Evolutionary conservation across 768 basidiomycete species (phyloP), one percentile per base, ranked within the genome.

Genomic region (Lactarius psammicola): DNA sequence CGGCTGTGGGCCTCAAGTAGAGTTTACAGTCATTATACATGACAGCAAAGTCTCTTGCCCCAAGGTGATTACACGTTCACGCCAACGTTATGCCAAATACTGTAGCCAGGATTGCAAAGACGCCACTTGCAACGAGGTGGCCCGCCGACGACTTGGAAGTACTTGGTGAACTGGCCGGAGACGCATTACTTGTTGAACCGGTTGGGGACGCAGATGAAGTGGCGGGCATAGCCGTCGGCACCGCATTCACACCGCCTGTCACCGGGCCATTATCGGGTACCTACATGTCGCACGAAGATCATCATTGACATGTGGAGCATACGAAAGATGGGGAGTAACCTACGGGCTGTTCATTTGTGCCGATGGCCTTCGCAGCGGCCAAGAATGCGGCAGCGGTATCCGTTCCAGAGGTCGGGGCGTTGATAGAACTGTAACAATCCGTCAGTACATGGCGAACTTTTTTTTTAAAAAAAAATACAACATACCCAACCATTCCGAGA

Each of bases 401-500:
- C 38, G 42, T 73, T 40, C 79, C 82, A 30, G 76, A 74, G 6
- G 75, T 13, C 2, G 82, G 82, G 15, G 83, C 81, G 59, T 84
- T 84, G 68, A 84, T 84, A 59, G 74, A 71, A 4, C 76, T 74
- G 59, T 26, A 23, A 33, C 42, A 30, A 56, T 10, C 15, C 8
- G 26, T 59, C 36, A 2, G 36, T 40, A 49, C 53, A 38, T 28
- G 49, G 23, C 53, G 34, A 17, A 26, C n/a, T n/a, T n/a, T n/a
- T n/a, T n/a, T n/a, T n/a, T 13, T 18, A 15, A 44, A 10, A 7
- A n/a, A 30, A 31, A 13, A 6, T 7, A 33, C 2, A 18, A 60
- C 74, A 70, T 74, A 77, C 66, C 79, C 81, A 33, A 83, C 81
- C 81, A 83, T 81, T 28, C 84, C 84, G 66, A 77, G 61, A 23